A percentile compares a stretch with the other conserved stretches of the same genome.
phyloP scores from a whole-genome alignment of 306 rosid species.

The Lathyrus tuberosus region DNA sequence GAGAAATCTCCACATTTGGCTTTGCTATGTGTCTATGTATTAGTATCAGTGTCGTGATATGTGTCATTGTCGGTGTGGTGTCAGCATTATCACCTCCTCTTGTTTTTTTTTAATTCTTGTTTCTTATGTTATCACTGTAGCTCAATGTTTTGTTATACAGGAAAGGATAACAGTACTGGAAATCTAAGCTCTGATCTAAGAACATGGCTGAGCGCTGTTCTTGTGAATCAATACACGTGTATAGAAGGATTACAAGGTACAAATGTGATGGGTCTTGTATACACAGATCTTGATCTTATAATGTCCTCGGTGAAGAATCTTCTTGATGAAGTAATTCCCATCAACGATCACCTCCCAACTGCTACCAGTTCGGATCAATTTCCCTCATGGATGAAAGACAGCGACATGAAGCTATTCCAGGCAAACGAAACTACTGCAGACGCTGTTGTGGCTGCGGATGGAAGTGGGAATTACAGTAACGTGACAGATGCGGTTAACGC shows the following conservation, averaged over 20 bases:
- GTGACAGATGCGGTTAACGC: conserved; percentile 70
- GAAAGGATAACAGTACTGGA: conserved; percentile 64
- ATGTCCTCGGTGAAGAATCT: conserved; percentile 52
- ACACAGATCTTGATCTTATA: conserved; percentile 50
- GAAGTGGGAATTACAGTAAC: conserved; percentile 62
- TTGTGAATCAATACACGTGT: conserved; percentile 73
- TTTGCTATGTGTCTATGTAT: too few species aligned
- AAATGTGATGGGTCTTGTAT: conserved; percentile 41
- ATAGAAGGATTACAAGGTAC: conserved; percentile 76
- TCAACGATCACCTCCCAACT: not conserved
- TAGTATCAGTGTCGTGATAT: too few species aligned
- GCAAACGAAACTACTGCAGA: conserved; percentile 45
- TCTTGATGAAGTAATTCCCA: conserved; percentile 53
- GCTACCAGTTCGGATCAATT: not conserved
- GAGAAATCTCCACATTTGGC: too few species aligned
- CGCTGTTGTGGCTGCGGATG: conserved; percentile 70
- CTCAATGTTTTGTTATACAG: conserved; percentile 38
- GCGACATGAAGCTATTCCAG: conserved; percentile 53
- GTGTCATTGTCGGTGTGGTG: too few species aligned
- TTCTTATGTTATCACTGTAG: not conserved
- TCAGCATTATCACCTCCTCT: too few species aligned
- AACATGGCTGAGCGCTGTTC: conserved; percentile 86
- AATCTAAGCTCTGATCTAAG: conserved; percentile 69
- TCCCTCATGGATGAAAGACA: conserved; percentile 65
- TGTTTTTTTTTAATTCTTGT: not conserved